phyloP scores from a whole-genome alignment of 1,284 basidiomycete genomes.

The Kalmanozyma brasiliensis region DNA sequence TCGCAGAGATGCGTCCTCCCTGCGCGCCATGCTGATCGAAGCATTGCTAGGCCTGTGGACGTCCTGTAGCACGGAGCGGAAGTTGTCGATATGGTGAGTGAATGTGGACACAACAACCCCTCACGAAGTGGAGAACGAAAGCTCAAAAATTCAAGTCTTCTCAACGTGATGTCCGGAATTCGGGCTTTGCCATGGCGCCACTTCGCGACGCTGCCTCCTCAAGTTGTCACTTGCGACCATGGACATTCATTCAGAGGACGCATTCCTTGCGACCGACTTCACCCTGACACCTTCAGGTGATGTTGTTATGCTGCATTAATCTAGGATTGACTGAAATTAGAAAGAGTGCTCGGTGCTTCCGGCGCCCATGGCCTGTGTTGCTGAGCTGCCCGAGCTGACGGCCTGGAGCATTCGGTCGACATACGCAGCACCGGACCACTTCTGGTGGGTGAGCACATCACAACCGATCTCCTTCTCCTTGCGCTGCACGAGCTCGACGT shows the following conservation, averaged over 20 bases:
- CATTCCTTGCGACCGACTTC: too few relatives aligned
- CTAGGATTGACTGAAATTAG: too few relatives aligned
- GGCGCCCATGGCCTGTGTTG: conserved; percentile 62
- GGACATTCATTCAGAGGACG: too few relatives aligned
- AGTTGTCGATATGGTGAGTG: too few relatives aligned
- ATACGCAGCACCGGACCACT: conserved; percentile 65
- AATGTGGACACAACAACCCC: too few relatives aligned
- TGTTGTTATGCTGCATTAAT: too few relatives aligned
- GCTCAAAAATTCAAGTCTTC: neutral
- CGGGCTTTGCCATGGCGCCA: neutral
- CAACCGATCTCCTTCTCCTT: conserved; percentile 66
- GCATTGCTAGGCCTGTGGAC: too few relatives aligned
- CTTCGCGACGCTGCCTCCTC: neutral
- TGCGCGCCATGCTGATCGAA: conserved; percentile 31
- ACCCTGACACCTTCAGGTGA: too few relatives aligned
- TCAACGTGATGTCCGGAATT: conserved; percentile 14
- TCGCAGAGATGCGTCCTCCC: neutral
- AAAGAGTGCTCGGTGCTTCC: conserved; percentile 59
- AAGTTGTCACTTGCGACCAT: neutral
- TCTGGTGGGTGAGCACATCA: conserved; percentile 67
- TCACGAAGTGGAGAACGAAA: too few relatives aligned
- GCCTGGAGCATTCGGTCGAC: conserved; percentile 65
- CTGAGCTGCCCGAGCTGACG: conserved; percentile 60
- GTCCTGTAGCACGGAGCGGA: too few relatives aligned
- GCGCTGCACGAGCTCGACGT: conserved; percentile 64